Percentiles rank a stretch among this genome's conserved stretches.
Evolutionary conservation across 2,329 filamentous ascomycete species (phyloP).

Genomic region (Colletotrichum brevisporum): DNA sequence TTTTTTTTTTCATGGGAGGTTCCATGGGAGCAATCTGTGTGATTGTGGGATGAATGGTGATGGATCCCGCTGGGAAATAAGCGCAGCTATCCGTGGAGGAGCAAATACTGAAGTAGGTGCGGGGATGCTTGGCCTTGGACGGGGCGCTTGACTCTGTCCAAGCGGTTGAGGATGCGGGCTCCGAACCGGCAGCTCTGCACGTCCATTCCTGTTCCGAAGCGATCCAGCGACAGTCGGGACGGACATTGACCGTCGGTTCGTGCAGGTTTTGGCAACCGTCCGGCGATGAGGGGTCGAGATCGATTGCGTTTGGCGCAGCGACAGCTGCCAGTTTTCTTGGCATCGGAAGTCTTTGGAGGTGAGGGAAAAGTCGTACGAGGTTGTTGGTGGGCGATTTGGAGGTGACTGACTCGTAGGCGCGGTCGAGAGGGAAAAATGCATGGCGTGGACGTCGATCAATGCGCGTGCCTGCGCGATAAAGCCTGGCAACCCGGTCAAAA

Average conservation of each 20-base stretch:
- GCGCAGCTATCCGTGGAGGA: background rate
- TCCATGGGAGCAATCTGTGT: background rate
- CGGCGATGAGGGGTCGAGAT: slow-evolving; percentile 18
- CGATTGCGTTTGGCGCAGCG: slow-evolving; percentile 25
- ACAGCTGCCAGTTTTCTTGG: slow-evolving; percentile 30
- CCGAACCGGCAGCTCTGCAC: slow-evolving; percentile 17
- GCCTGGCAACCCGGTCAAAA: background rate
- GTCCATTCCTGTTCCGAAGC: background rate
- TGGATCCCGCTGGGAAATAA: slow-evolving; percentile 6
- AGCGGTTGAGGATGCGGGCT: background rate
- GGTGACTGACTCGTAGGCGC: slow-evolving; percentile 30
- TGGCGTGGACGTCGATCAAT: slow-evolving; percentile 17
- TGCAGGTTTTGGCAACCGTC: slow-evolving; percentile 22
- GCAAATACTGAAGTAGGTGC: slow-evolving; percentile 2
- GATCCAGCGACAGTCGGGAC: slow-evolving; percentile 6
- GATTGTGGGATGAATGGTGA: background rate
- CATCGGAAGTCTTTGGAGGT: slow-evolving; percentile 35
- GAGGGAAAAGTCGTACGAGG: slow-evolving; percentile 29
- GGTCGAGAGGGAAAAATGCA: slow-evolving; percentile 12
- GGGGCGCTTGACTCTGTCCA: background rate
- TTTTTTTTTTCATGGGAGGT: slow-evolving; percentile 4
- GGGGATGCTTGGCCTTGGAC: background rate
- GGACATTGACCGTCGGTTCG: slow-evolving; percentile 30
- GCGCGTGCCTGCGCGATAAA: background rate
- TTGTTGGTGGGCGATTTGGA: slow-evolving; percentile 13